Conservation (phyloP, 495 filamentous ascomycete species). For the Podospora sp. region DNA sequence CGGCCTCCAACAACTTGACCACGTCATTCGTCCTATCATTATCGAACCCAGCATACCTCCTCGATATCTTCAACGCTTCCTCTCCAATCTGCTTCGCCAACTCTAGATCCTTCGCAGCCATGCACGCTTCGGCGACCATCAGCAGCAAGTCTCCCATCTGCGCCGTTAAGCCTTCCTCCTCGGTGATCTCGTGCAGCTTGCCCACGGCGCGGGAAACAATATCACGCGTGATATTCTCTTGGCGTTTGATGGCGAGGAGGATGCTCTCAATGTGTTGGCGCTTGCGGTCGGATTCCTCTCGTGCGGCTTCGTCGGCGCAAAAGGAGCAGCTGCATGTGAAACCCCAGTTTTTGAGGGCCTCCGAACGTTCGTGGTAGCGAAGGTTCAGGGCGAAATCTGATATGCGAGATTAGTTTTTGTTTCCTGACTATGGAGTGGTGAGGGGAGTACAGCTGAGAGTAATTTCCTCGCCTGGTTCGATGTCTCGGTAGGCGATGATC, state of each 20-base stretch:
- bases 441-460: slow-evolving; percentile 34
- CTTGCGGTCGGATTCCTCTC: slow-evolving; percentile 25
- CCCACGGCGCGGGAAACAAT: slow-evolving; percentile 19
- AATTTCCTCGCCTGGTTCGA: slow-evolving; percentile 35
- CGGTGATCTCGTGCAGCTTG: slow-evolving; percentile 28
- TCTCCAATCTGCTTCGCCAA: slow-evolving; percentile 26
- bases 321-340: slow-evolving; percentile 39
- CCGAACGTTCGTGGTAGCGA: slow-evolving; percentile 26
- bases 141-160: slow-evolving; percentile 35
- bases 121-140: slow-evolving; percentile 29
- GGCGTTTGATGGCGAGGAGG: slow-evolving; percentile 26
- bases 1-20: background rate
- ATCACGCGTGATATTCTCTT: slow-evolving; percentile 23
- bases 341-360: slow-evolving; percentile 34
- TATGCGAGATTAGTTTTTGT: background rate
- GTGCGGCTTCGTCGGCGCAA: slow-evolving; percentile 19
- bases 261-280: slow-evolving; percentile 30
- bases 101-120: slow-evolving; percentile 19
- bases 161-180: slow-evolving; percentile 30
- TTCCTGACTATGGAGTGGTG: background rate
- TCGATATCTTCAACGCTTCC: slow-evolving; percentile 24
- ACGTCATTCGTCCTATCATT: slow-evolving; percentile 3
- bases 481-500: slow-evolving; percentile 36
- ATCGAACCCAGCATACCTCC: slow-evolving; percentile 34
- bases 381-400: slow-evolving; percentile 33